Evolutionary conservation across 345 rosid genomes (phyloP).

Genomic region (Rubroshorea leprosula): DNA sequence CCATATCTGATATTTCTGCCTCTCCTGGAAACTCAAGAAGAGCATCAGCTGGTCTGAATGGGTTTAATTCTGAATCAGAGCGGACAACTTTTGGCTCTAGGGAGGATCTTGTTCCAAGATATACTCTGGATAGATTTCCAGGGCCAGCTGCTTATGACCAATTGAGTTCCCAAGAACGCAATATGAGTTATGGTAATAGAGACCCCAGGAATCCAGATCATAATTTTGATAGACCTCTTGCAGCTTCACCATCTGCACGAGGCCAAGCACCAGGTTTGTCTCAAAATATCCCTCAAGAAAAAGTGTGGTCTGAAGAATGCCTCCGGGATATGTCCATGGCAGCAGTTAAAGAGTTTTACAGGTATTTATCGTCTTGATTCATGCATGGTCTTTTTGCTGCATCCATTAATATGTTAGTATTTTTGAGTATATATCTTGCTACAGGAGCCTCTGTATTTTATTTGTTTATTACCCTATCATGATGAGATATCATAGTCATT

Average conservation of each 20-base stretch:
- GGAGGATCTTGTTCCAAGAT: constrained; percentile 42
- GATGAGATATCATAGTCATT: too few species aligned
- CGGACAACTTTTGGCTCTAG: constrained; percentile 31
- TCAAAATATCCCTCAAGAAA: constrained; percentile 39
- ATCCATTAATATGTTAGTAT: too few species aligned
- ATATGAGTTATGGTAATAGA: constrained; percentile 39
- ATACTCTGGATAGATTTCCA: too few species aligned
- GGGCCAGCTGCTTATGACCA: constrained; percentile 44
- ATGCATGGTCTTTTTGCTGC: too few species aligned
- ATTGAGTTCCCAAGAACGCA: constrained; percentile 44
- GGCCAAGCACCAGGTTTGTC: constrained; percentile 34
- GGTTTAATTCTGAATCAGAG: constrained; percentile 40
- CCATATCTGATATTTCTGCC: constrained; percentile 42
- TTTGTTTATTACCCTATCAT: too few species aligned
- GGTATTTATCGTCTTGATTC: constrained; percentile 34
- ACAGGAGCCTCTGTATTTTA: too few species aligned
- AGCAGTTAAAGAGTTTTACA: constrained; percentile 86
- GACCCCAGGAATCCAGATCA: constrained; percentile 39
- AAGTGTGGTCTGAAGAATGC: constrained; percentile 48
- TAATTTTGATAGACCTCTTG: constrained; percentile 46
- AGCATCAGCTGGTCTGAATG: constrained; percentile 51
- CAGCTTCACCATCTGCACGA: constrained; percentile 39
- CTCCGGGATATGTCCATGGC: constrained; percentile 52
- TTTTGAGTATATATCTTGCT: too few species aligned
- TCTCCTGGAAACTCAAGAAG: constrained; percentile 52